Evolutionary conservation across 2,329 filamentous ascomycete genomes (phyloP), one percentile per base, ranked within the genome.

Genomic region (Aspergillus luchuensis): DNA sequence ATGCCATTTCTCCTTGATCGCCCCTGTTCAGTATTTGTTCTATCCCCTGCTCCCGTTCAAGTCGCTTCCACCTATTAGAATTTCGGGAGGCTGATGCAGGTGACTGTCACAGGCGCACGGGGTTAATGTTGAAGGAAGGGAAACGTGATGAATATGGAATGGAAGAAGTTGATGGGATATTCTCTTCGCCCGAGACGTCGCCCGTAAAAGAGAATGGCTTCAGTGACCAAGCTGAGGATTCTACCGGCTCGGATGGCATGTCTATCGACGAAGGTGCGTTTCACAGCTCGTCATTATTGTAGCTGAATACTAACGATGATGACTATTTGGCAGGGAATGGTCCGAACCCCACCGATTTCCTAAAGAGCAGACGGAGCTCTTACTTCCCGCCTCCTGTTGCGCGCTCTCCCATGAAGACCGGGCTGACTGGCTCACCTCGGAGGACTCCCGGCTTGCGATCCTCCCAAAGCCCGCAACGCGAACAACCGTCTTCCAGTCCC

Each of bases 61-160:
- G 15, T 10, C n/a, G 48, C 41, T 23, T 36, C 39, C n/a, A 39
- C 33, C 30, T 30, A 38, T 48, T 59, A 25, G 19, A 21, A 5
- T 13, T 13, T 36, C 11, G 11, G 25, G 45, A 53, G 57, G 48
- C 65, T 73, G 58, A 69, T 58, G 39, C 63, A 50, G 49, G 30
- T 56, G 55, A 51, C 53, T 67, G 58, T 17, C 55, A 53, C 68
- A 97, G 94, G 68, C 96, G 96, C 84, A 99, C 95, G 0, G 95
- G 95, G 48, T 85, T 96, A 25, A 90, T 87, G 1, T 78, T 98
- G 33, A 86, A 87, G 70, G 91, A 97, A 58, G 91, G 91, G 56
- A 82, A 88, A 62, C 90, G 92, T 78, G 94, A 98, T 78, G 92
- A 96, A 74, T 83, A 97, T 82, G 95, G 94, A 76, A 88, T 99